Conservation (phyloP, 1,139 yeast species). For the Saccharomyces hybrid region DNA sequence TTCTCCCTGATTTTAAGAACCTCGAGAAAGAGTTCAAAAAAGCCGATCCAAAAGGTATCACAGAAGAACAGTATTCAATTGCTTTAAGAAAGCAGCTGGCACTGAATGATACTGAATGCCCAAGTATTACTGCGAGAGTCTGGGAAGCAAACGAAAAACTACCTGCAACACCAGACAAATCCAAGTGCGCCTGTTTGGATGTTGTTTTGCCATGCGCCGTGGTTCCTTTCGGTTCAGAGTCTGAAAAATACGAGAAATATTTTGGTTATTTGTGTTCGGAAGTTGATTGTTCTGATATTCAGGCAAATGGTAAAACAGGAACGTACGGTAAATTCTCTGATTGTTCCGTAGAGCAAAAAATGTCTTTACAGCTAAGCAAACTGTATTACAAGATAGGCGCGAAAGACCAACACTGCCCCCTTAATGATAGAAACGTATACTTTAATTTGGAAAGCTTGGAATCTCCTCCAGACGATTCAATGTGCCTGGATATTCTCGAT, state of each 20-base stretch:
- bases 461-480: not conserved
- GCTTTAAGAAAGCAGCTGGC: not conserved
- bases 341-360: conserved; percentile 45
- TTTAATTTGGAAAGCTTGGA: conserved; percentile 15
- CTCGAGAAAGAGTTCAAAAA: conserved; percentile 32
- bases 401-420: conserved; percentile 17
- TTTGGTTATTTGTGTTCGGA: conserved; percentile 44
- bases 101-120: conserved; percentile 23
- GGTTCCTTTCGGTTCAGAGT: conserved; percentile 31
- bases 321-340: conserved; percentile 51
- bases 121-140: conserved; percentile 9
- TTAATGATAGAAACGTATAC: conserved; percentile 15
- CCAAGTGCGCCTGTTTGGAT: conserved; percentile 51
- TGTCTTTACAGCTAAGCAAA: conserved; percentile 48
- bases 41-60: conserved; percentile 34
- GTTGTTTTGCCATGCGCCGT: conserved; percentile 45
- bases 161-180: conserved; percentile 50
- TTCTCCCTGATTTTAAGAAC: conserved; percentile 39
- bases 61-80: conserved; percentile 17
- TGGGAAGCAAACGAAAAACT: conserved; percentile 42
- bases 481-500: not conserved
- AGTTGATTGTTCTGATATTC: conserved; percentile 46
- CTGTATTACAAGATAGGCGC: conserved; percentile 35
- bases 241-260: conserved; percentile 32
- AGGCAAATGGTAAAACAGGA: conserved; percentile 43